Base-by-base conservation (phyloP, 2,329 filamentous ascomycete species). In the Phoma herbarum region DNA sequence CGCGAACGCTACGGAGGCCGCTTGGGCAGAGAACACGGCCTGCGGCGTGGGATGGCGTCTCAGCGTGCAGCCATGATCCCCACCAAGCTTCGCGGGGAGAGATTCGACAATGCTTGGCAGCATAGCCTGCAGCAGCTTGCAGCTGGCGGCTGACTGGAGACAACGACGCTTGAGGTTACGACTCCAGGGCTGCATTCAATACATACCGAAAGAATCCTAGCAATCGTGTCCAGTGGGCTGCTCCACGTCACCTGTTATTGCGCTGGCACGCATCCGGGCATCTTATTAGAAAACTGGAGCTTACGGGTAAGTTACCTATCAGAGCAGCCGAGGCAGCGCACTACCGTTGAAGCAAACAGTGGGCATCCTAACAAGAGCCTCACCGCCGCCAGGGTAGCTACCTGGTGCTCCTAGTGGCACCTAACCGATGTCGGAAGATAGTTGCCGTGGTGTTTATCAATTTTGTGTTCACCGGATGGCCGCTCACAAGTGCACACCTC, bases 41-140 rank as follows among this genome's bases (percentile, higher is more conserved):
- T 44, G 45, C 50, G 41, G 57, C 53, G 49, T 60, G 58, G 52
- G 58, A 57, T 57, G 52, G 57, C 48, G 53, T 52, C 57, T 54
- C 47, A 54, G 41, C 47, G 10, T 48, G 41, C 33, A 42, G 47
- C 41, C 4, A 39, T 43, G 51, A 54, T 59, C 57, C 48, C 31
- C 43, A 57, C 53, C 53, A 60, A 60, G 58, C 58, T 53, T 57
- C 46, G 46, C 35, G 31, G 47, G 53, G 53, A 49, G 49, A 51
- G 49, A 57, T 60, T 44, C 42, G 25, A 48, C 8, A 41, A 54
- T 23, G 41, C 58, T 60, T 60, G 58, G 52, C 58, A 16, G 25
- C 18, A 39, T 44, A 50, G 31, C 49, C 35, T 39, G 55, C 54
- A 58, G 45, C 35, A 52, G 48, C 49, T 54, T 39, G 45, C 49